Percentiles rank a stretch among this genome's conserved stretches.
Evolutionary conservation across 2,329 filamentous ascomycete genomes (phyloP).

Genomic region (Didymella arachidicola): DNA sequence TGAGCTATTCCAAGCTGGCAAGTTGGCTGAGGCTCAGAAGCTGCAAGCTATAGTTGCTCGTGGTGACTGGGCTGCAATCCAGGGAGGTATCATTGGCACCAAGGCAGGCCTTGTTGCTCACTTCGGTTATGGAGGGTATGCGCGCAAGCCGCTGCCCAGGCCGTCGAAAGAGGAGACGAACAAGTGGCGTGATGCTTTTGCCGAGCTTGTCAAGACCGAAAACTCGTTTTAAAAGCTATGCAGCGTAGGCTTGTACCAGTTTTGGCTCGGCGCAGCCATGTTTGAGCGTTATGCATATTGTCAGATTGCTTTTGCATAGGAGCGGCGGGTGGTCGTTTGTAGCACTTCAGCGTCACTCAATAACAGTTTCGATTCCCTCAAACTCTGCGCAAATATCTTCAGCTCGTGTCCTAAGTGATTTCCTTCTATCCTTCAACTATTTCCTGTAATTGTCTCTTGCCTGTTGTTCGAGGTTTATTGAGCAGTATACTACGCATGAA

Average conservation of each 20-base stretch:
- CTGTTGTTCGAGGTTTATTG: no score
- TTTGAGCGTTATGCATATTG: slow-evolving; percentile 17
- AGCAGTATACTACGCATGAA: no score
- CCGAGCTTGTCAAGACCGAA: slow-evolving; percentile 56
- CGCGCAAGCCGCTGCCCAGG: slow-evolving; percentile 64
- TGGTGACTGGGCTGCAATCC: slow-evolving; percentile 74
- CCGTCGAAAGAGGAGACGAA: slow-evolving; percentile 55
- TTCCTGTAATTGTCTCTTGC: no score
- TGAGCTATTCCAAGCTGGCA: slow-evolving; percentile 67
- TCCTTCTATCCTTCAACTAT: no score
- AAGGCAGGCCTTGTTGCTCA: slow-evolving; percentile 70
- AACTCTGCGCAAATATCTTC: no score
- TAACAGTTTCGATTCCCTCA: neutral
- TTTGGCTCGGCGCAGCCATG: slow-evolving; percentile 5
- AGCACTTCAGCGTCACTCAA: slow-evolving; percentile 16
- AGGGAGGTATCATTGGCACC: slow-evolving; percentile 73
- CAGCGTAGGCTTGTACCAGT: slow-evolving; percentile 1
- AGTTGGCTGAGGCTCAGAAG: slow-evolving; percentile 66
- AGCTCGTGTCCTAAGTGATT: no score
- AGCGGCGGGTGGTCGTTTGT: slow-evolving; percentile 20
- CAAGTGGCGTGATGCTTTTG: slow-evolving; percentile 54
- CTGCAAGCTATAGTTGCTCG: slow-evolving; percentile 71
- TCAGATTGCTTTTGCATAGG: slow-evolving; percentile 17
- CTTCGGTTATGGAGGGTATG: slow-evolving; percentile 70
- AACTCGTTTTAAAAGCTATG: slow-evolving; percentile 40